phyloP scores from a whole-genome alignment of 208 protist species.

The Crithidia fasciculata region DNA sequence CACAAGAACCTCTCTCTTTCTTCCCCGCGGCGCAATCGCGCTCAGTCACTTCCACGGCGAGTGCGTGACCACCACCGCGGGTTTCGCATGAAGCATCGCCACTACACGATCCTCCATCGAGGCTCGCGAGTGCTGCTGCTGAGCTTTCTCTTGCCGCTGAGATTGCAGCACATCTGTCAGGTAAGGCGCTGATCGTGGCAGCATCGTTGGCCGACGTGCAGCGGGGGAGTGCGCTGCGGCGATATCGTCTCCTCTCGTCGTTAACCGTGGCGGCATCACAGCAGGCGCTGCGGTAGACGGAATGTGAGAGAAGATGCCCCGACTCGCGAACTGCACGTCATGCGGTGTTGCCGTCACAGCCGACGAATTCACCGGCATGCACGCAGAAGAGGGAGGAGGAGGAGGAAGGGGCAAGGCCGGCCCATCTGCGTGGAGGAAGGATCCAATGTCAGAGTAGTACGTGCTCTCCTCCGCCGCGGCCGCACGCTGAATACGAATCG shows the following conservation, averaged over 20 bases:
- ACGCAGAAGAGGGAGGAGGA: too few species aligned
- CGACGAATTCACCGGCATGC: neutral
- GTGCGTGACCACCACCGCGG: constrained; percentile 23
- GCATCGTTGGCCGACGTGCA: neutral
- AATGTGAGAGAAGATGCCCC: neutral
- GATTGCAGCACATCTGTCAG: constrained; percentile 11
- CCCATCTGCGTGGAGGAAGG: constrained; percentile 20
- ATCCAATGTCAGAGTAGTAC: constrained; percentile 40
- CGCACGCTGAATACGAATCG: constrained; percentile 7
- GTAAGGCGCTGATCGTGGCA: neutral
- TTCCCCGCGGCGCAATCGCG: too few species aligned
- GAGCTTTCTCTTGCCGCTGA: neutral
- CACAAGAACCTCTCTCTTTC: too few species aligned
- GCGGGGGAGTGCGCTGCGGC: neutral
- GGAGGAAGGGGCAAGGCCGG: neutral
- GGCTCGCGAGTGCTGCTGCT: neutral
- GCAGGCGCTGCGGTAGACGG: neutral
- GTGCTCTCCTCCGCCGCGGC: constrained; percentile 17
- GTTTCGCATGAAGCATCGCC: constrained; percentile 27
- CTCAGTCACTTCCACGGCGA: constrained; percentile 16
- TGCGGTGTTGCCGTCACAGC: neutral
- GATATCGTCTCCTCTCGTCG: neutral
- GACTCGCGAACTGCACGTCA: neutral
- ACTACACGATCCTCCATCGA: constrained; percentile 28
- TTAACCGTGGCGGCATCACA: neutral